A percentile compares a stretch with the other conserved stretches of the same genome.
Conservation (phyloP, 495 filamentous ascomycete genomes). For the Talaromyces wortmannii region DNA sequence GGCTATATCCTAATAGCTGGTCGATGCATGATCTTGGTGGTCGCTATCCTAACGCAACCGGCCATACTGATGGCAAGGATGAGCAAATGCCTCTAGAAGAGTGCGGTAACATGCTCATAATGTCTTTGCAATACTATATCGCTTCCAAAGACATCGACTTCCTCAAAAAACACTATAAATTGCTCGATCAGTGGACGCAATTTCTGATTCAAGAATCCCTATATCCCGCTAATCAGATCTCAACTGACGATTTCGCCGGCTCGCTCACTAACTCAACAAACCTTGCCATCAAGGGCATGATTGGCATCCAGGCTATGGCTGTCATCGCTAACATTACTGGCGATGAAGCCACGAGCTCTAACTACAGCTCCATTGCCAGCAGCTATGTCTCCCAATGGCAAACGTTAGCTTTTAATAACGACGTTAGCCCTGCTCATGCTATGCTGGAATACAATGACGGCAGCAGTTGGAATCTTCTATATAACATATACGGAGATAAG, state of each 20-base stretch:
- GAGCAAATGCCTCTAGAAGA: constrained; percentile 44
- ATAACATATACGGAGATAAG: constrained; percentile 39
- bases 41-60: constrained; percentile 42
- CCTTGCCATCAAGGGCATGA: constrained; percentile 50
- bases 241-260: constrained; percentile 48
- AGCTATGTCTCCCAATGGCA: constrained; percentile 34
- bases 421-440: constrained; percentile 35
- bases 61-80: constrained; percentile 36
- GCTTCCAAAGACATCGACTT: constrained; percentile 34
- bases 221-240: constrained; percentile 41
- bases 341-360: constrained; percentile 22
- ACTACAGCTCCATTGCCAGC: constrained; percentile 33
- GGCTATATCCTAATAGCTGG: constrained; percentile 34
- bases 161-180: constrained; percentile 20
- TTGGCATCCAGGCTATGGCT: constrained; percentile 41
- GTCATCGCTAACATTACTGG: constrained; percentile 12
- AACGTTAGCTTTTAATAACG: constrained; percentile 25
- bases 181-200: constrained; percentile 40
- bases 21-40: constrained; percentile 39
- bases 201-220: constrained; percentile 44
- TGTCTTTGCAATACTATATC: constrained; percentile 32
- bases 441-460: constrained; percentile 29
- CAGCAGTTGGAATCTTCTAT: constrained; percentile 27
- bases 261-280: constrained; percentile 47
- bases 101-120: constrained; percentile 37